Evolutionary conservation across 108 stramenopile species (phyloP), one percentile per base, ranked within the genome.

Genomic region (Skeletonema tropicum): DNA sequence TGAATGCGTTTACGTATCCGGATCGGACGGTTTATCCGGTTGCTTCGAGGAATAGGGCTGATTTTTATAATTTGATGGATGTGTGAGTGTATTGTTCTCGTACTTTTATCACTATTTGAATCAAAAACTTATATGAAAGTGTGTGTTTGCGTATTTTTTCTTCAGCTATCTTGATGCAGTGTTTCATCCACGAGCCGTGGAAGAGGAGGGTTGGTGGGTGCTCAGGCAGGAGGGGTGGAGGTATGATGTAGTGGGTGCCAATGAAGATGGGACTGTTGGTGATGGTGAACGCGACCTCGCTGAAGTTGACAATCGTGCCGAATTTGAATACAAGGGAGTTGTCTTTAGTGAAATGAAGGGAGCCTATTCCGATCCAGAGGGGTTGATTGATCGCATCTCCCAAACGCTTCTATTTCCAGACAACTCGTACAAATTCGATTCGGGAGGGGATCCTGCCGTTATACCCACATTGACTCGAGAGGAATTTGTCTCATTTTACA

Each of bases 181-280:
- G 6, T 92, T 99, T 74, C 80, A 87, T 66, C 98, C 98, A 12
- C 83, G 89, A 5, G 87, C 93, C 8, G 84, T 90, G 6, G 64
- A 48, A 14, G 86, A 93, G 57, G 87, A 88, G 25, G 82, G 85
- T 38, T 73, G 84, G 76, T 89, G 85, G 87, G 93, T 95, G 7
- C 83, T 90, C n/a, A 77, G 82, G 29, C 97, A 98, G 83, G 97
- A 99, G 72, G 98, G 96, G 38, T 98, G 97, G 97, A 91, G 96
- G 71, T 85, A 94, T 66, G 97, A 98, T 68, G 64, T 84, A 14
- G 83, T 87, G 29, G 77, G 83, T 66, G 66, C 31, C 38, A 65
- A 86, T 48, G 31, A 45, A 10, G 38, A 59, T 30, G 64, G 52
- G 21, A 55, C 52, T 23, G 9, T 55, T 21, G 52, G 52, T 2